Base-by-base conservation (phyloP, 768 basidiomycete genomes). In the Xerocomus potaroensis region DNA sequence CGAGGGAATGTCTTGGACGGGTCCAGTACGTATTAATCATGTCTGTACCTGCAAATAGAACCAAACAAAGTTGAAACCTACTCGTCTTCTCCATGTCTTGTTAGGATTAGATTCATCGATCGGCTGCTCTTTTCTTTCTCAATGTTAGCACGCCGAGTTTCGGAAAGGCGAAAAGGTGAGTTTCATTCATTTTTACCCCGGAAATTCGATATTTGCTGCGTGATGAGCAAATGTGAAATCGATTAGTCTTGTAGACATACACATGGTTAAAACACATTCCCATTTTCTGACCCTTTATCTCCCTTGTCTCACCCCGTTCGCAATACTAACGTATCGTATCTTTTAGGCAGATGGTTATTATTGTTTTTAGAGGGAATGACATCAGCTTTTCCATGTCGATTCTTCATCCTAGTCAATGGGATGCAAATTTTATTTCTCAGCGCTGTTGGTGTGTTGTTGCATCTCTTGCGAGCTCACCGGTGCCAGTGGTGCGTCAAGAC, bases 221-320 rank as follows among this genome's bases (percentile, higher is more conserved):
- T 69, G 69, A 77, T 82, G 84, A 81, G 76, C 76, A 78, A 38
- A 70, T 67, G 67, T 68, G 77, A 68, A 77, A 76, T 63, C 84
- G 91, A 93, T 94, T 94, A 93, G 90, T 94, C 89, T 91, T 91
- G 67, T 84, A 90, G 90, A 90, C 84, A 59, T 52, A 53, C 52
- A 64, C 69, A 78, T 88, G 87, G 85, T 89, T 88, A 80, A 40
- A 71, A 80, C 61, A 41, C 34, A 53, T 35, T 41, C 43, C 16
- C 37, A 44, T 40, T 26, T 42, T 48, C 63, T 67, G 63, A 67
- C 3, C 40, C 49, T 36, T 53, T 23, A 2, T 38, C 18, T 41
- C 41, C 10, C 7, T 1, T 35, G 29, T 14, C 41, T 45, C 38
- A n/a, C 15, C 41, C 48, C 30, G 16, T 45, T 41, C 33, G 21